A percentile compares a stretch with the other conserved stretches of the same genome.
These are phyloP conservation scores for Skeletonema costatum DNA, from an alignment of 108 stramenopile species.

Conservation along the genomic window DNA sequence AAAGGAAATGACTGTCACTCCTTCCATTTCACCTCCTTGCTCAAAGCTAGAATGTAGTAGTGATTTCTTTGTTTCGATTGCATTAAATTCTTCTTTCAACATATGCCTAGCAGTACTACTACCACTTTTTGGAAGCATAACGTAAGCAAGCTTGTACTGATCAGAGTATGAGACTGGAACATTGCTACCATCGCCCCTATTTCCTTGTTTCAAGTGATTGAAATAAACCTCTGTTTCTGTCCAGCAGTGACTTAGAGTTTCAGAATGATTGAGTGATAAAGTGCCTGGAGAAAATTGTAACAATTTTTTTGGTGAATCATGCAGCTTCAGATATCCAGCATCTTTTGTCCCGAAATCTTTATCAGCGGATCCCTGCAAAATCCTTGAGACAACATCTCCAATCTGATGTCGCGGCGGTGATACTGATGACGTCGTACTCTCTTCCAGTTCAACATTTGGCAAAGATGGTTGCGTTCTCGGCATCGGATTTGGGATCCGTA, in stretches of 20 bases:
- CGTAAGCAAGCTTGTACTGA: slow-evolving; percentile 26
- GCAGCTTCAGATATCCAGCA: neutral
- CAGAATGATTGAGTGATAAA: slow-evolving; percentile 16
- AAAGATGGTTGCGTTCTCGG: too few relatives aligned
- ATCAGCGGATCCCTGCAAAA: neutral
- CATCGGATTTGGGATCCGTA: too few relatives aligned
- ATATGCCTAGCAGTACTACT: slow-evolving; percentile 31
- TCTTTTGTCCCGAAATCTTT: slow-evolving; percentile 26
- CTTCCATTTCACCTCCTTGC: slow-evolving; percentile 12
- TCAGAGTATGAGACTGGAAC: slow-evolving; percentile 32
- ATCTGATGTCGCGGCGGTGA: too few relatives aligned
- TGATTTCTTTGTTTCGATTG: slow-evolving; percentile 14
- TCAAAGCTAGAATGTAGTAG: slow-evolving; percentile 8
- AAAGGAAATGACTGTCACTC: slow-evolving; percentile 32
- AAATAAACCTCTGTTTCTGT: slow-evolving; percentile 19
- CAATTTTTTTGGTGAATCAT: slow-evolving; percentile 7
- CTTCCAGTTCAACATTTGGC: too few relatives aligned
- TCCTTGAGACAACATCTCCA: too few relatives aligned
- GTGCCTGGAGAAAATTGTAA: slow-evolving; percentile 28
- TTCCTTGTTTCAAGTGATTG: slow-evolving; percentile 2
- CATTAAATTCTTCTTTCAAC: slow-evolving; percentile 27
- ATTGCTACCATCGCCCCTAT: slow-evolving; percentile 13
- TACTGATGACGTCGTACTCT: too few relatives aligned
- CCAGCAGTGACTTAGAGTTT: slow-evolving; percentile 27
- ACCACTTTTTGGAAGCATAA: slow-evolving; percentile 42